phyloP scores from a whole-genome alignment of 2,329 filamentous ascomycete genomes.

The Exophiala mesophila region DNA sequence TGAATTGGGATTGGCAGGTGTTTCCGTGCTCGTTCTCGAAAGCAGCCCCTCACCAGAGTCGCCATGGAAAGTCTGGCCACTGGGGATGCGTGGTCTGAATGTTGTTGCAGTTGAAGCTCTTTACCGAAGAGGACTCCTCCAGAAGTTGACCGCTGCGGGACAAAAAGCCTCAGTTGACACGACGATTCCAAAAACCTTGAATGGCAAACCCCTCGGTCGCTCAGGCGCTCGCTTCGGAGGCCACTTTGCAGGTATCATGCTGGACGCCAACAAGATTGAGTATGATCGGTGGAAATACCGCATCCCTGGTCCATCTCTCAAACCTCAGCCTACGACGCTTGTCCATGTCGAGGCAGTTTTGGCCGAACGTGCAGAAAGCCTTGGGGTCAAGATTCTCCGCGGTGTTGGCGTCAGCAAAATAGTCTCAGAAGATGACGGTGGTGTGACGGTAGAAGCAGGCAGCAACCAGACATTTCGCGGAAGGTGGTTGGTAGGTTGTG shows the following conservation, averaged over 20 bases:
- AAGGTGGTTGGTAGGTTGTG: conserved; percentile 41
- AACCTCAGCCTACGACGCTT: conserved; percentile 17
- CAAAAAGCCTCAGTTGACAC: conserved; percentile 10
- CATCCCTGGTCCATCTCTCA: conserved; percentile 6
- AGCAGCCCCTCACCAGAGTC: conserved; percentile 19
- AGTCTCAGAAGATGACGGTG: conserved; percentile 4
- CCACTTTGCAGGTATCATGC: conserved; percentile 28
- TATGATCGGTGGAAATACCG: conserved; percentile 25
- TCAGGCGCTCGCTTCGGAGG: conserved; percentile 32
- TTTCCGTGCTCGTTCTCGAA: conserved; percentile 38
- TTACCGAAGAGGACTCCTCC: conserved; percentile 38
- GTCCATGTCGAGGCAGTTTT: conserved; percentile 23
- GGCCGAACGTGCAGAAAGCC: conserved; percentile 14
- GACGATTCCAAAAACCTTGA: too few species aligned
- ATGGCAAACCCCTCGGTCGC: conserved; percentile 9
- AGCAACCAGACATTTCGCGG: conserved; percentile 23
- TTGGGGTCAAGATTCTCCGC: conserved; percentile 26
- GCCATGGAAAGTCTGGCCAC: conserved; percentile 29
- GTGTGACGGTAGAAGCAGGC: conserved; percentile 15
- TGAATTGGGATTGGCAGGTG: conserved; percentile 32
- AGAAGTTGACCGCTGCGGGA: conserved; percentile 24
- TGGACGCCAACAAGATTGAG: conserved; percentile 34
- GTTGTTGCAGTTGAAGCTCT: conserved; percentile 34
- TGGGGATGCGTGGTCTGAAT: conserved; percentile 31
- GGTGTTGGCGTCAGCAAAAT: conserved; percentile 27